Evolutionary conservation across 139 green algal species (phyloP).

Genomic region (Chlamydomonas applanata): DNA sequence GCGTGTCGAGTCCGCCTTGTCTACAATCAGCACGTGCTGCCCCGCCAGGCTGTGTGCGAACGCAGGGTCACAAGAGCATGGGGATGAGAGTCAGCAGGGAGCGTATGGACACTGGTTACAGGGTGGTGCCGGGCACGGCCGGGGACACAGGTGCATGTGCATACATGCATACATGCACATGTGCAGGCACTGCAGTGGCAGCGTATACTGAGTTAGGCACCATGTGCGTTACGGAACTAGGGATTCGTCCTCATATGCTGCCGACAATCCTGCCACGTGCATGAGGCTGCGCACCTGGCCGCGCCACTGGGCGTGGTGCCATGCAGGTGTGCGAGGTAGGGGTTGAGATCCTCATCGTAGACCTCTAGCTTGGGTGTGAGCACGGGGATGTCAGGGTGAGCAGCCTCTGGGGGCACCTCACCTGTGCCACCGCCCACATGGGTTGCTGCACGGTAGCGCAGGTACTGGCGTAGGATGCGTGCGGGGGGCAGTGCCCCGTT

Average conservation of each 20-base stretch:
- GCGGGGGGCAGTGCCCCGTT: constrained; percentile 10
- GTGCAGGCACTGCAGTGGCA: neutral
- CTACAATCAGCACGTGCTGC: constrained; percentile 24
- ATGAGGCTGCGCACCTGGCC: neutral
- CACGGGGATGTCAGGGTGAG: neutral
- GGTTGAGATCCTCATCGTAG: constrained; percentile 26
- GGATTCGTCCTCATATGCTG: no score
- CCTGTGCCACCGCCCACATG: no score
- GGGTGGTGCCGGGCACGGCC: no score
- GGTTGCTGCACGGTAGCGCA: neutral
- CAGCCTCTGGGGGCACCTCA: no score
- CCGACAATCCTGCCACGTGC: no score
- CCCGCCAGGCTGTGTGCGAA: constrained; percentile 5
- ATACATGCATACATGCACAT: no score
- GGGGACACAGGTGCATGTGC: no score
- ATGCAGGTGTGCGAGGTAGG: constrained; percentile 12
- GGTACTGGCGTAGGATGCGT: constrained; percentile 15
- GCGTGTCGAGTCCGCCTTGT: constrained; percentile 19
- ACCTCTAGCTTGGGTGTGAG: constrained; percentile 15
- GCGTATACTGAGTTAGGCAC: neutral
- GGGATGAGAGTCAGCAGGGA: no score
- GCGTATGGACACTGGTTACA: no score
- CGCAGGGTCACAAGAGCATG: no score
- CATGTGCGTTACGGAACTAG: no score
- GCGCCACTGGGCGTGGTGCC: neutral